Base-by-base conservation (phyloP, 1,139 yeast genomes). In the Lodderomyces oxycetoniae region DNA sequence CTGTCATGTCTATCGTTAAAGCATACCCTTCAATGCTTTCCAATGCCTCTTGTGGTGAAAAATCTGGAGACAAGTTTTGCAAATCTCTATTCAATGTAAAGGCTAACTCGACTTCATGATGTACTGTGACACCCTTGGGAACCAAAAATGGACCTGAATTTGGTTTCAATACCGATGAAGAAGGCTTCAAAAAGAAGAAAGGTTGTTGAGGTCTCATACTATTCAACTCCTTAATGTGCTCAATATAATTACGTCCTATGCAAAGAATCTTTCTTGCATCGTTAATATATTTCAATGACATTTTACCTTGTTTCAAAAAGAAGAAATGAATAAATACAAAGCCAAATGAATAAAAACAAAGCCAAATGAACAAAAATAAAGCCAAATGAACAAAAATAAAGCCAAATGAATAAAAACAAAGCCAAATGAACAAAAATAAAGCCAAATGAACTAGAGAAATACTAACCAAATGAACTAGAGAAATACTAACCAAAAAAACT, bases 171-270 rank as follows among this genome's bases (percentile, higher is more conserved):
- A 81, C 61, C 3, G 87, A 68, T 2, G 88, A 77, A 1, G 77
- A 61, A 13, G 98, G 98, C 60, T 93, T 91, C 46, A 89, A 63
- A 57, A 91, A 91, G 69, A 83, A 91, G 48, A 91, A 89, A 6
- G 98, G 98, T 47, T 77, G 83, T 34, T 71, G 67, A 2, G 98
- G 97, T 25, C 74, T 70, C 21, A 74, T 61, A 53, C 88, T 91
- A 65, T 86, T 84, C 39, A 91, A 69, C 58, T 91, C 98, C 46
- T 83, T 77, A 55, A 88, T 85, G 50, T 91, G 98, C 27, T 95
- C 97, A 5, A 87, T 95, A 55, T 88, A 91, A 61, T 91, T 91
- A 47, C 99, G 81, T 32, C 98, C 98, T 45, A 91, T 89, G 59
- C 98, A 91, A 28, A 91, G 74, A 54, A 89, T 77, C 63, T 91